Evolutionary conservation across 768 basidiomycete genomes (phyloP).

Genomic region (Boletus rufocinnamomeus): DNA sequence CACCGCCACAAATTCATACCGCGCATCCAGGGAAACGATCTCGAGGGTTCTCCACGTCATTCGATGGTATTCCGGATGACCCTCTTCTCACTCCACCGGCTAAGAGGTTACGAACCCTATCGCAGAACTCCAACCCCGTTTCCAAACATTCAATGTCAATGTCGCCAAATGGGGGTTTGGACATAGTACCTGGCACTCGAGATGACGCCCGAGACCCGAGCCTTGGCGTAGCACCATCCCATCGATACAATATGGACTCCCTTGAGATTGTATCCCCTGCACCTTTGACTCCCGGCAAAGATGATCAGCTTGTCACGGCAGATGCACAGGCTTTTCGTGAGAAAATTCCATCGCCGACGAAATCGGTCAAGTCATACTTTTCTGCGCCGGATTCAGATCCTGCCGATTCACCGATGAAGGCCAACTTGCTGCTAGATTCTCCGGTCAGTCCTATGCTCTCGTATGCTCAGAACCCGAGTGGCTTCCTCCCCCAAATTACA

Average conservation of each 20-base stretch:
- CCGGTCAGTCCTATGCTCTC: constrained; percentile 37
- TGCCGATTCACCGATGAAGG: constrained; percentile 26
- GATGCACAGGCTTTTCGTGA: constrained; percentile 1
- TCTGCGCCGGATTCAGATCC: constrained; percentile 41
- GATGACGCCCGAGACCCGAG: constrained; percentile 4
- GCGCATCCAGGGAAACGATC: constrained; percentile 33
- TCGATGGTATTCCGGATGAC: constrained; percentile 24
- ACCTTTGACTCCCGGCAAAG: constrained; percentile 7
- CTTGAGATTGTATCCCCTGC: background rate
- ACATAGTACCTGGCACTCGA: constrained; percentile 3
- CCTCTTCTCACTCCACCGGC: constrained; percentile 25
- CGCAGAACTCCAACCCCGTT: constrained; percentile 5
- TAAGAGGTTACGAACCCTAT: constrained; percentile 23
- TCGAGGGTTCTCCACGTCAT: constrained; percentile 27
- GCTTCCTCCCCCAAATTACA: constrained; percentile 39
- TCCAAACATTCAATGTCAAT: background rate
- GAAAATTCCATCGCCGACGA: constrained; percentile 33
- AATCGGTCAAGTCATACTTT: constrained; percentile 38
- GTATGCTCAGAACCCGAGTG: constrained; percentile 38
- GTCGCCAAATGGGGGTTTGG: constrained; percentile 14
- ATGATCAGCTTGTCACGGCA: background rate
- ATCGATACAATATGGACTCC: background rate
- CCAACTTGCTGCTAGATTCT: constrained; percentile 34
- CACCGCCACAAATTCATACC: constrained; percentile 17
- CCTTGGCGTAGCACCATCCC: background rate